These are phyloP conservation scores for Heliosperma pusillum DNA, from an alignment of 148 eudicot species.

Conservation along the genomic window DNA sequence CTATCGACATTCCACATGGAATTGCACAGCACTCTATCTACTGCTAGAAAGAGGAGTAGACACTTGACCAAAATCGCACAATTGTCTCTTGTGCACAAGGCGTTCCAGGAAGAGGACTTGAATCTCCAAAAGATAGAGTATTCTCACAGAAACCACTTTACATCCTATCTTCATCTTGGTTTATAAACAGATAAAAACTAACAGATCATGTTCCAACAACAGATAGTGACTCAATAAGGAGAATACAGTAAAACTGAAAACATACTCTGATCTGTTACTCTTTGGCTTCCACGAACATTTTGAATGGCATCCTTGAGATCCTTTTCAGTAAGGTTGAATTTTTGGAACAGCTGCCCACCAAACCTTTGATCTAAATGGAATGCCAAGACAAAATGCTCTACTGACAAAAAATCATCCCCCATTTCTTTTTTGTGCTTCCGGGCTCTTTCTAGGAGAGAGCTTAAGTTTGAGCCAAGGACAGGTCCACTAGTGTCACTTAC, in stretches of 20 bases:
- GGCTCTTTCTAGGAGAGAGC: conserved; percentile 71
- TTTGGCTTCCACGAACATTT: conserved; percentile 90
- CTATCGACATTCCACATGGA: neutral
- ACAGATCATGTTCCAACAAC: no score
- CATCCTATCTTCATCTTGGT: no score
- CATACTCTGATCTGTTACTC: conserved; percentile 96
- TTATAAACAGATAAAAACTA: conserved; percentile 1
- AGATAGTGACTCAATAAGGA: neutral
- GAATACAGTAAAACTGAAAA: neutral
- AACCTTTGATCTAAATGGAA: conserved; percentile 75
- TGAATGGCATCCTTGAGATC: conserved; percentile 79
- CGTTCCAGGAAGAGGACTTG: neutral
- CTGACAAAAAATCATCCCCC: conserved; percentile 91
- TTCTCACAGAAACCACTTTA: no score
- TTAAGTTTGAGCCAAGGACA: conserved; percentile 57
- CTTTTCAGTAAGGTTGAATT: conserved; percentile 70
- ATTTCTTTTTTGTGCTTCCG: conserved; percentile 75
- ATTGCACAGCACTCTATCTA: neutral
- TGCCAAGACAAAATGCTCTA: conserved; percentile 85
- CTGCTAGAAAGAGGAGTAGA: neutral
- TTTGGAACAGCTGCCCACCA: conserved; percentile 67
- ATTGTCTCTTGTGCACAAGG: neutral
- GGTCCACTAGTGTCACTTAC: conserved; percentile 91
- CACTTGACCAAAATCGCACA: neutral
- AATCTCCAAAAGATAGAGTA: neutral